Evolutionary conservation across 2,329 filamentous ascomycete species (phyloP).

Genomic region (Hypomyces rosellus): DNA sequence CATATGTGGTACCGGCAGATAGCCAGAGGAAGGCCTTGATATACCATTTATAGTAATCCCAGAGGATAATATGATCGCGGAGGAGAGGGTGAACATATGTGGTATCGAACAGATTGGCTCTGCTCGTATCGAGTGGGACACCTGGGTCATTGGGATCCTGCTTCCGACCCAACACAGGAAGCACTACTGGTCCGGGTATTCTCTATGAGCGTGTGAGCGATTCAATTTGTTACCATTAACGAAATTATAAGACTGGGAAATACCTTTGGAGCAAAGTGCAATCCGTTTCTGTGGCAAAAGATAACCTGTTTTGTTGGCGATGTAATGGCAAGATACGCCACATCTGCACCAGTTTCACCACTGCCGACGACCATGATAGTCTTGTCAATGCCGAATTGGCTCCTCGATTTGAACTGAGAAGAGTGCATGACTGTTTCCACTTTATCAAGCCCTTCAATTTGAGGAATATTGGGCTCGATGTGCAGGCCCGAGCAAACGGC

Average conservation of each 20-base stretch:
- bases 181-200: slow-evolving; percentile 14
- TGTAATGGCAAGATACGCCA: slow-evolving; percentile 36
- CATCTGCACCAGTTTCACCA: slow-evolving; percentile 39
- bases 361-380: slow-evolving; percentile 36
- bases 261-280: slow-evolving; percentile 35
- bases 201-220: slow-evolving; percentile 5
- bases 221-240: not conserved
- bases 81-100: slow-evolving; percentile 37
- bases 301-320: slow-evolving; percentile 33
- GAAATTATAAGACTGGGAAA: not conserved
- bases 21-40: slow-evolving; percentile 28
- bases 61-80: slow-evolving; percentile 30
- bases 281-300: slow-evolving; percentile 37
- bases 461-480: slow-evolving; percentile 31
- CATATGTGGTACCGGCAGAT: slow-evolving; percentile 32
- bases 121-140: slow-evolving; percentile 35
- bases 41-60: slow-evolving; percentile 36
- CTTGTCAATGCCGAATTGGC: slow-evolving; percentile 32
- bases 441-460: slow-evolving; percentile 29
- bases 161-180: slow-evolving; percentile 13
- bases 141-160: slow-evolving; percentile 20
- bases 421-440: slow-evolving; percentile 35
- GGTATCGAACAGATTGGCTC: slow-evolving; percentile 40
- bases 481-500: slow-evolving; percentile 38
- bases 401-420: slow-evolving; percentile 33